phyloP scores from a whole-genome alignment of 225 moss, liverwort and hornwort species.

The Polytrichum formosum region DNA sequence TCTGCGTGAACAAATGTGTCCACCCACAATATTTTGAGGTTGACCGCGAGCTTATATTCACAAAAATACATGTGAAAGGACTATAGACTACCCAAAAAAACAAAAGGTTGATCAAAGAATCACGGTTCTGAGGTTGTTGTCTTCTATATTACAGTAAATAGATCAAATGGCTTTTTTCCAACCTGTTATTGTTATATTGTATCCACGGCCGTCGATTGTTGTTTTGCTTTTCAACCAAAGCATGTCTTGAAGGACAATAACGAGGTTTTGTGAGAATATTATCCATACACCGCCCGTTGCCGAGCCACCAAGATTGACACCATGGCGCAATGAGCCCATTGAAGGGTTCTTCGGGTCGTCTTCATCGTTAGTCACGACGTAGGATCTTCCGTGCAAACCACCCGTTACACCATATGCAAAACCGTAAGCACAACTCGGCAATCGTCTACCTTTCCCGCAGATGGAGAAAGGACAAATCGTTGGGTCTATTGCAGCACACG shows the following conservation, averaged over 20 bases:
- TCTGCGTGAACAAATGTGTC: no score
- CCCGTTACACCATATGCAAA: constrained; percentile 73
- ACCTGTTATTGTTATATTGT: constrained; percentile 56
- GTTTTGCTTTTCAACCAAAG: constrained; percentile 89
- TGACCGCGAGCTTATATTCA: no score
- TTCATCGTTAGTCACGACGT: constrained; percentile 46
- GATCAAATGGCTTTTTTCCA: constrained; percentile 22
- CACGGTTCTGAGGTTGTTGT: neutral
- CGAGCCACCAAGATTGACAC: constrained; percentile 60
- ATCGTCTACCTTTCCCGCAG: constrained; percentile 62
- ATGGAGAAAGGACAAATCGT: constrained; percentile 69
- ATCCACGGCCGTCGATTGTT: constrained; percentile 77
- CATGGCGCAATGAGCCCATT: constrained; percentile 57
- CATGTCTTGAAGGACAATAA: constrained; percentile 57
- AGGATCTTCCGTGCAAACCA: constrained; percentile 54
- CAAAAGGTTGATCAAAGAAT: no score
- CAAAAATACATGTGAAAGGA: no score
- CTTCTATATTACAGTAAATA: constrained; percentile 15
- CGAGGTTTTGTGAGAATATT: constrained; percentile 41
- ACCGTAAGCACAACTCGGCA: constrained; percentile 58
- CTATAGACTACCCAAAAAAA: no score
- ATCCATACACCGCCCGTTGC: constrained; percentile 76
- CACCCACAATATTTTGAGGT: no score
- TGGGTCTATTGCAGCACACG: constrained; percentile 32
- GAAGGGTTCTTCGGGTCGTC: constrained; percentile 58